Conservation (phyloP, 1,284 basidiomycete species). For the Athelia sp. region DNA sequence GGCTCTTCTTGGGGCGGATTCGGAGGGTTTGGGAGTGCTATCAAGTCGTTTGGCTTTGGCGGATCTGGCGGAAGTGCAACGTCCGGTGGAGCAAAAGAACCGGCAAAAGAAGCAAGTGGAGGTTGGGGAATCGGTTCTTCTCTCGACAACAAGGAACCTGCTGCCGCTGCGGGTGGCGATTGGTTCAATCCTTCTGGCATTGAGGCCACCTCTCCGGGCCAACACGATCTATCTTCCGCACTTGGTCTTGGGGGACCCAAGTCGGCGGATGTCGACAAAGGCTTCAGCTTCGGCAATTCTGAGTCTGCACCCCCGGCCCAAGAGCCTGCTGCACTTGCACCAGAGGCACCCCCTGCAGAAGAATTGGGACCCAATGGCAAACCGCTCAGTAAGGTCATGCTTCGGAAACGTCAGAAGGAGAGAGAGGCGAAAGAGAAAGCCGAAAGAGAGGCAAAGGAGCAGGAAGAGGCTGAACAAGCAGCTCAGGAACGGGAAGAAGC, state of each 20-base stretch:
- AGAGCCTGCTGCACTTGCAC: not conserved
- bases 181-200: not conserved
- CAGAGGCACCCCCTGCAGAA: not conserved
- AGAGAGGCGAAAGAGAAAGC: conserved; percentile 8
- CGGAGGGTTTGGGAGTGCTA: not conserved
- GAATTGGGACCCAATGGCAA: not conserved
- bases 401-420: conserved; percentile 4
- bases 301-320: not conserved
- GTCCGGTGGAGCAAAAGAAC: not conserved
- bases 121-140: not conserved
- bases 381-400: conserved; percentile 2
- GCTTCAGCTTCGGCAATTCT: no score
- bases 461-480: conserved; percentile 10
- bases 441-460: conserved; percentile 10
- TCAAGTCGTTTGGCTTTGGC: not conserved
- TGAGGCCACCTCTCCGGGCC: not conserved
- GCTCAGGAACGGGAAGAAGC: conserved; percentile 12
- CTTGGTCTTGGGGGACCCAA: not conserved
- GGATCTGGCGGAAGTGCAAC: not conserved
- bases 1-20: not conserved
- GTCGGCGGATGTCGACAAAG: no score
- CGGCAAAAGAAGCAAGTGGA: not conserved
- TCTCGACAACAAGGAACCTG: not conserved
- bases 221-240: not conserved
- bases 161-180: not conserved